Conservation (phyloP, 2,329 filamentous ascomycete species). For the Monosporascus sp. region DNA sequence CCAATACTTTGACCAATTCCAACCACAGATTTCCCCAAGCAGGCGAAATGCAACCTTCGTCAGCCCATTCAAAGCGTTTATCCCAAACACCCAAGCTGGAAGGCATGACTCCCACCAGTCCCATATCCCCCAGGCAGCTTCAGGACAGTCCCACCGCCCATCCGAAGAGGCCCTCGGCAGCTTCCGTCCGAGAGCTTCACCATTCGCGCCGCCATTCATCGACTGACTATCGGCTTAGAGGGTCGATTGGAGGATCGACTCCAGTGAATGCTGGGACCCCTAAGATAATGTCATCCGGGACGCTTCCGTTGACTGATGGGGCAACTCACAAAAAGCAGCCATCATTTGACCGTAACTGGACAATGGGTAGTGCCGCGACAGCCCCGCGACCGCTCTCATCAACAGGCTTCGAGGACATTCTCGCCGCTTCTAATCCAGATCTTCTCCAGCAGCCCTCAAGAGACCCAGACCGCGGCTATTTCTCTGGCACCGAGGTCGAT, state of each 20-base stretch:
- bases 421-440: constrained; percentile 32
- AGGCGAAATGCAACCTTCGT: constrained; percentile 40
- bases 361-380: constrained; percentile 48
- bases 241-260: constrained; percentile 30
- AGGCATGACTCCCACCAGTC: constrained; percentile 35
- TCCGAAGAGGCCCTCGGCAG: constrained; percentile 66
- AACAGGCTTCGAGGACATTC: constrained; percentile 42
- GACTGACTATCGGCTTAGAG: constrained; percentile 60
- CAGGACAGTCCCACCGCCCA: constrained; percentile 46
- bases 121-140: constrained; percentile 32
- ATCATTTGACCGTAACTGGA: constrained; percentile 68
- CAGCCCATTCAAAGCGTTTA: constrained; percentile 40
- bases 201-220: constrained; percentile 86
- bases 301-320: constrained; percentile 35
- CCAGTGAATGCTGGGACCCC: constrained; percentile 30
- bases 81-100: constrained; percentile 51
- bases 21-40: constrained; percentile 34
- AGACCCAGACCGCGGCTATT: constrained; percentile 84
- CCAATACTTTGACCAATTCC: constrained; percentile 50
- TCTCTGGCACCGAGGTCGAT: constrained; percentile 83
- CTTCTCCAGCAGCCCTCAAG: constrained; percentile 40
- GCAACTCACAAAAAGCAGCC: constrained; percentile 57
- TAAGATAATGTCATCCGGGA: constrained; percentile 38
- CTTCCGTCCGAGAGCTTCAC: constrained; percentile 74
- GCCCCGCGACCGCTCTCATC: constrained; percentile 47